Evolutionary conservation across 371 early-diverging fungal species (phyloP).

Genomic region (Mucor mucedo): DNA sequence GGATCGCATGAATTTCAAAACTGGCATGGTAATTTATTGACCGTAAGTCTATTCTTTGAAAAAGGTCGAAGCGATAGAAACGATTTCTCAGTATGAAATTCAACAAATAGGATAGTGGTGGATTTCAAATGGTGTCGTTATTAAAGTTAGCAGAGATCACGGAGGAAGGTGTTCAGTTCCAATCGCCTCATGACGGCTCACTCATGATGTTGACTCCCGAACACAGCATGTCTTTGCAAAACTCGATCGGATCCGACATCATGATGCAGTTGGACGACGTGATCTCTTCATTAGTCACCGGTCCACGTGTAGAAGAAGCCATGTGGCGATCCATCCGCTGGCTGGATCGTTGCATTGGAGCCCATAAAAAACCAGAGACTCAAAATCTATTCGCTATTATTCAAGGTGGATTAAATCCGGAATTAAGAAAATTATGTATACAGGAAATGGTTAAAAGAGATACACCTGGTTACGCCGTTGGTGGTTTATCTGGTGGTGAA

Average conservation of each 20-base stretch:
- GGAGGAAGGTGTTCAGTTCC: slow-evolving; percentile 93
- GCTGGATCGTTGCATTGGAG: slow-evolving; percentile 92
- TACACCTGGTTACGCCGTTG: slow-evolving; percentile 93
- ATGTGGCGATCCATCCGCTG: slow-evolving; percentile 94
- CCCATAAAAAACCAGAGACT: slow-evolving; percentile 72
- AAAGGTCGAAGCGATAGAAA: too few species aligned
- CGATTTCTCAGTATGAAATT: neutral
- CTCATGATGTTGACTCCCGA: slow-evolving; percentile 92
- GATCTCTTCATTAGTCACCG: slow-evolving; percentile 83
- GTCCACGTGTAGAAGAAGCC: slow-evolving; percentile 88
- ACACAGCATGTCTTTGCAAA: slow-evolving; percentile 91
- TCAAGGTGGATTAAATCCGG: slow-evolving; percentile 88
- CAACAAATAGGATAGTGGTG: slow-evolving; percentile 1
- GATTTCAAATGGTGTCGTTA: slow-evolving; percentile 10
- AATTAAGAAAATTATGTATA: slow-evolving; percentile 77
- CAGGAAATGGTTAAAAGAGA: slow-evolving; percentile 90
- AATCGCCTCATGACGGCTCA: slow-evolving; percentile 84
- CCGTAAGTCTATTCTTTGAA: slow-evolving; percentile 45
- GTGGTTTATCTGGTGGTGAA: slow-evolving; percentile 95
- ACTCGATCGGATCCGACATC: slow-evolving; percentile 93
- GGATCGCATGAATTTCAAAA: slow-evolving; percentile 90
- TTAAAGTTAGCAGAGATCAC: slow-evolving; percentile 87
- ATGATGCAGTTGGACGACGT: slow-evolving; percentile 99
- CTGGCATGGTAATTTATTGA: slow-evolving; percentile 86
- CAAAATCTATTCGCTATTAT: slow-evolving; percentile 96